phyloP scores from a whole-genome alignment of 2,329 filamentous ascomycete genomes.

The Colletotrichum sp. region DNA sequence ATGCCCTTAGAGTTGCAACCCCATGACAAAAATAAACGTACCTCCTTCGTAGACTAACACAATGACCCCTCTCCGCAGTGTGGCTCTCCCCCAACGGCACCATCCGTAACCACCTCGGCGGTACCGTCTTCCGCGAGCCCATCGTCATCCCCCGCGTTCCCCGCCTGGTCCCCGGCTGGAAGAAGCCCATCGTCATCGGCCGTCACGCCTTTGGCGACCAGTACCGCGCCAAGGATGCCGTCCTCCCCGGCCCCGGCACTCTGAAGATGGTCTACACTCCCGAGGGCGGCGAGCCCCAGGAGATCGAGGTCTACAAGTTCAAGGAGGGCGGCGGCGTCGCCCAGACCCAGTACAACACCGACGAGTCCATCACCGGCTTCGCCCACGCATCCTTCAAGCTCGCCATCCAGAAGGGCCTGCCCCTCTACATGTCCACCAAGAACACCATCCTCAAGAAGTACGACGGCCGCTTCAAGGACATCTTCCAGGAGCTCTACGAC shows the following conservation, averaged over 20 bases:
- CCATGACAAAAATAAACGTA: background rate
- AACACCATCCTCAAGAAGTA: constrained; percentile 99
- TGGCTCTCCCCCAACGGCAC: constrained; percentile 98
- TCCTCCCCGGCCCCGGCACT: constrained; percentile 83
- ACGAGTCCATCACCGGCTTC: constrained; percentile 93
- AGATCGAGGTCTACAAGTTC: constrained; percentile 91
- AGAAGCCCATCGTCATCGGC: constrained; percentile 98
- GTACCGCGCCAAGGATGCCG: constrained; percentile 93
- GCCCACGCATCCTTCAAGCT: constrained; percentile 98
- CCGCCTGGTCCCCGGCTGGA: constrained; percentile 94
- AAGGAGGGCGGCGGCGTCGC: constrained; percentile 82
- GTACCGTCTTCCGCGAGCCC: constrained; percentile 98
- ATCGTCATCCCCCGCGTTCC: constrained; percentile 96
- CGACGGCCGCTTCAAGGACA: constrained; percentile 98
- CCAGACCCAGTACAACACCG: constrained; percentile 98
- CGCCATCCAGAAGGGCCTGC: constrained; percentile 82
- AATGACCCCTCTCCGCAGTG: constrained; percentile 59
- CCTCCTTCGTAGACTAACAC: background rate
- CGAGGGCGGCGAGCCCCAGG: constrained; percentile 78
- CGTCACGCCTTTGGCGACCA: constrained; percentile 98
- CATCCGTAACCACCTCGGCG: constrained; percentile 77
- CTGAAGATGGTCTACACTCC: constrained; percentile 96
- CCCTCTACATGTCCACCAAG: constrained; percentile 99
- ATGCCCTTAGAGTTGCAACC: background rate
- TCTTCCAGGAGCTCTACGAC: constrained; percentile 98